Percentiles rank a stretch among this genome's conserved stretches.
Conservation (phyloP, 306 rosid genomes). For the Vigna reflexopilosa region DNA sequence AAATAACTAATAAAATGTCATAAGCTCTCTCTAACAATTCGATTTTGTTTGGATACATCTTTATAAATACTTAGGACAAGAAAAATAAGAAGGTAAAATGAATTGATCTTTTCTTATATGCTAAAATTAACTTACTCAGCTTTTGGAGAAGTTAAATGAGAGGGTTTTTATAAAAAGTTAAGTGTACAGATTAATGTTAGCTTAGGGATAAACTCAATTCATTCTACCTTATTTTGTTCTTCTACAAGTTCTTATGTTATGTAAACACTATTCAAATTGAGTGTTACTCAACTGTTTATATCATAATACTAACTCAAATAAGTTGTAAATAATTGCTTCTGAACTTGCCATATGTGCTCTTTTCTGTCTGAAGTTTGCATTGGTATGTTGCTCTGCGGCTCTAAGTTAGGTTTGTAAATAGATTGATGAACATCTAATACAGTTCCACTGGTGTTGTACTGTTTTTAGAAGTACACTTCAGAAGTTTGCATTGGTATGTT, state of each 20-base stretch:
- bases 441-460: constrained; percentile 15
- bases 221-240: neutral
- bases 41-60: neutral
- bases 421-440: constrained; percentile 32
- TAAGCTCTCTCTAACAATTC: neutral
- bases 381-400: neutral
- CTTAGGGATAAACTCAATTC: neutral
- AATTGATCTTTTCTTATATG: neutral
- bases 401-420: neutral
- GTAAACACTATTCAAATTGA: neutral
- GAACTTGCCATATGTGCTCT: neutral
- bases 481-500: neutral
- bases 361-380: constrained; percentile 9
- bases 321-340: neutral
- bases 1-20: neutral
- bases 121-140: neutral
- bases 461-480: constrained; percentile 1
- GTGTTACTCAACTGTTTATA: neutral
- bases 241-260: neutral
- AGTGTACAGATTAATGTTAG: neutral
- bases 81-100: neutral
- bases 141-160: neutral
- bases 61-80: neutral
- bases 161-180: neutral
- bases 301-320: neutral